phyloP scores from a whole-genome alignment of 768 basidiomycete genomes.

The Strobilomyces echinocephalus region DNA sequence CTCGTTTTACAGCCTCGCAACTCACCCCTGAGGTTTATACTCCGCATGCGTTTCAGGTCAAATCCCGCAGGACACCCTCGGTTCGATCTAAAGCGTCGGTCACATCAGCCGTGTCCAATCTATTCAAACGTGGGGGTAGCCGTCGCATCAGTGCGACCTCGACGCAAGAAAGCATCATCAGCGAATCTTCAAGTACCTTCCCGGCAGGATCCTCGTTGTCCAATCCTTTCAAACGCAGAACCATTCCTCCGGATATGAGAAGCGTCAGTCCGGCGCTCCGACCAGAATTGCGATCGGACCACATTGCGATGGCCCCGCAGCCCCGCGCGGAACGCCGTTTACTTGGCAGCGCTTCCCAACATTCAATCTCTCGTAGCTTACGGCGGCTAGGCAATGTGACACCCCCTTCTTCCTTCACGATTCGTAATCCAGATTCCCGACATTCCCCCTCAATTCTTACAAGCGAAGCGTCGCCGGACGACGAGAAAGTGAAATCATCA shows the following conservation, averaged over 20 bases:
- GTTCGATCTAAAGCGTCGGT: slow-evolving; percentile 50
- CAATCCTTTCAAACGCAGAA: slow-evolving; percentile 42
- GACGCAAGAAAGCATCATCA: slow-evolving; percentile 39
- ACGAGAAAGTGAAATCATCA: slow-evolving; percentile 54
- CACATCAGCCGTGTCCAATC: slow-evolving; percentile 45
- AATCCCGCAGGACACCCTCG: slow-evolving; percentile 44
- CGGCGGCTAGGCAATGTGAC: slow-evolving; percentile 39
- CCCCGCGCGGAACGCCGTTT: slow-evolving; percentile 31
- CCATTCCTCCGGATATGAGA: slow-evolving; percentile 39
- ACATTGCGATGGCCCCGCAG: slow-evolving; percentile 41
- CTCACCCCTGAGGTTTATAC: slow-evolving; percentile 18
- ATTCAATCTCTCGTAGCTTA: slow-evolving; percentile 42
- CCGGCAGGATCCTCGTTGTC: slow-evolving; percentile 26
- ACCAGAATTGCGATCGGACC: slow-evolving; percentile 38
- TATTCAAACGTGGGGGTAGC: slow-evolving; percentile 47
- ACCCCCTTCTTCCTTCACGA: slow-evolving; percentile 56
- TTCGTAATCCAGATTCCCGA: slow-evolving; percentile 32
- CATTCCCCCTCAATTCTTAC: slow-evolving; percentile 31
- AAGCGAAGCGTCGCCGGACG: slow-evolving; percentile 41
- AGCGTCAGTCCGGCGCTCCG: slow-evolving; percentile 15
- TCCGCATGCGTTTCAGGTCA: slow-evolving; percentile 29
- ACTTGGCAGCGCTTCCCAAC: slow-evolving; percentile 28
- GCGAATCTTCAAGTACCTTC: slow-evolving; percentile 42
- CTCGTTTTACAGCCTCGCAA: slow-evolving; percentile 16
- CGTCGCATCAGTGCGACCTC: slow-evolving; percentile 31